Evolutionary conservation across 352 stramenopile genomes (phyloP), one percentile per base, ranked within the genome.

Genomic region (Phytophthora cactorum): DNA sequence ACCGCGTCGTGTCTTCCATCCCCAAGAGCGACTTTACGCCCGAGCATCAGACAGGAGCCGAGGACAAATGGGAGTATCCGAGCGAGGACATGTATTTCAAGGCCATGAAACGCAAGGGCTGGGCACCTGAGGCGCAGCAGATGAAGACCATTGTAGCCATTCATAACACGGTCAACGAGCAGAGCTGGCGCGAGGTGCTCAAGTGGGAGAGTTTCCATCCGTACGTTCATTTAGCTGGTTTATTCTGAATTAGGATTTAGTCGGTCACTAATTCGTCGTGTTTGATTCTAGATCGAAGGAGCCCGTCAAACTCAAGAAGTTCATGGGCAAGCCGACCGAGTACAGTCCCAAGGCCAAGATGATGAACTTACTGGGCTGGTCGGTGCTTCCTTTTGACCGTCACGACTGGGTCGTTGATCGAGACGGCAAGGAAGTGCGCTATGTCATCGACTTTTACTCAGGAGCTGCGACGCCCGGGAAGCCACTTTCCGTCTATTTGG

Each of bases 391-490:
- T 5, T 99, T 99, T 72, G 97, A 99, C 79, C 88, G 98, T 34
- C 98, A 99, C 79, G 98, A 99, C 84, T 99, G 98, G 98, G 92
- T 98, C 29, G 89, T 99, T 14, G 86, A 98, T 51, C 84, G 96
- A 54, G 83, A 89, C 31, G 92, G 92, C 52, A 89, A 91, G 52
- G 88, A 98, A 69, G 90, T 98, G 52, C 91, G 97, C 32, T 99
- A 99, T 76, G 90, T 99, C 41, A 99, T 99, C 82, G 97, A 99
- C 81, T 99, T 99, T 75, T 99, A 99, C 78, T 92, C 97, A 31
- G 96, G 98, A 54, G 95, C 99, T 82, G 83, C 59, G 5, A 70
- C 77, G 66, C 83, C 86, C 10, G 81, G 86, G 7, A 84, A 81
- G 28, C 86, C 84, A 34, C 86, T 98, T 28, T 98, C 86, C 15